These are phyloP conservation scores for Cryptosporidium viatorum DNA, from an alignment of 169 alveolate genomes.

Conservation along the genomic window DNA sequence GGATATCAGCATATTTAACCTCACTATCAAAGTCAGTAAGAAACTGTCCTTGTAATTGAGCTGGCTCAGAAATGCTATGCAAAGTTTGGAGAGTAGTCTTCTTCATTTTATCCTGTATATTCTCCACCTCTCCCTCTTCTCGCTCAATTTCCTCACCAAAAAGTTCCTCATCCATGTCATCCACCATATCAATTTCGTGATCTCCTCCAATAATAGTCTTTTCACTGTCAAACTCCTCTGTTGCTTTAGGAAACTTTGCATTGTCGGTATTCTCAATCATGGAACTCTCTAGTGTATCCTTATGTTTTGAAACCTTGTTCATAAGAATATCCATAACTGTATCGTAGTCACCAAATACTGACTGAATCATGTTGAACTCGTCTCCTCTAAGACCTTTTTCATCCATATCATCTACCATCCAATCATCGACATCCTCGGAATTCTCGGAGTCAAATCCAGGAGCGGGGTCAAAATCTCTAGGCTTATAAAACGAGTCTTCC, in stretches of 20 bases:
- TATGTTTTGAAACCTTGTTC: constrained; percentile 37
- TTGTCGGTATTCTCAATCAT: neutral
- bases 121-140: constrained; percentile 55
- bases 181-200: constrained; percentile 1
- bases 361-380: constrained; percentile 54
- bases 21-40: constrained; percentile 67
- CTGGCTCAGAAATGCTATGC: constrained; percentile 29
- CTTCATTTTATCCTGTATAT: constrained; percentile 26
- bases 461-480: neutral
- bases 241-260: neutral
- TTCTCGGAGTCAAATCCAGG: constrained; percentile 3
- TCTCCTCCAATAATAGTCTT: neutral
- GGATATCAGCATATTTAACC: constrained; percentile 47
- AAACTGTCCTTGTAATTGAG: constrained; percentile 35
- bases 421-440: constrained; percentile 41
- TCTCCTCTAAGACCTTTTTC: constrained; percentile 38
- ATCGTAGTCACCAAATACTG: constrained; percentile 72
- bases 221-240: neutral
- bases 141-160: neutral
- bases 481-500: neutral
- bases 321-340: constrained; percentile 64
- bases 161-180: constrained; percentile 6
- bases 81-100: constrained; percentile 43
- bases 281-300: neutral
- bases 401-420: constrained; percentile 65